Conservation (phyloP, 1,284 basidiomycete genomes). For the Sporisorium graminicola region DNA sequence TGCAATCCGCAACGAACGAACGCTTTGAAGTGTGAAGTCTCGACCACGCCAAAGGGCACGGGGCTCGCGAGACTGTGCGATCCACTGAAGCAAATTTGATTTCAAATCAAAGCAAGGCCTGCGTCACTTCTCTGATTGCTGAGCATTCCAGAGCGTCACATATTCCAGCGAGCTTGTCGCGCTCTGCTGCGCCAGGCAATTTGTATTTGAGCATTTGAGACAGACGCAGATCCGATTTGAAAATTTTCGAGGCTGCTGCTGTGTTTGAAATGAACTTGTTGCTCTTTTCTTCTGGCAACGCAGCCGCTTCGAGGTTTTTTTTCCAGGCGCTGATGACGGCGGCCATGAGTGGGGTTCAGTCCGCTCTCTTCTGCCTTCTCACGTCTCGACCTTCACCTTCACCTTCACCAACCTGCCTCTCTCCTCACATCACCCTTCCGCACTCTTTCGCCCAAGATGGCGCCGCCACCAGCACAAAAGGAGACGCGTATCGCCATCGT, state of each 20-base stretch:
- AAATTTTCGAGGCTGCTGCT: slow-evolving; percentile 16
- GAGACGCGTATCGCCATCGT: slow-evolving; percentile 69
- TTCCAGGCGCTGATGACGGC: slow-evolving; percentile 5
- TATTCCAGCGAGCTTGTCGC: neutral
- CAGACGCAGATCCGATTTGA: slow-evolving; percentile 16
- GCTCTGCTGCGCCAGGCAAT: slow-evolving; percentile 8
- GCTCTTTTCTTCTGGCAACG: slow-evolving; percentile 2
- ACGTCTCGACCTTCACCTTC: slow-evolving; percentile 13
- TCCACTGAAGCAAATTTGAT: slow-evolving; percentile 29
- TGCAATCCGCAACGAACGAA: neutral
- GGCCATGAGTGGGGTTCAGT: slow-evolving; percentile 13
- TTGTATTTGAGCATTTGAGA: slow-evolving; percentile 9
- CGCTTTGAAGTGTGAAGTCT: neutral
- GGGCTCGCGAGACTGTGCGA: neutral
- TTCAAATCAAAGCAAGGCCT: slow-evolving; percentile 23
- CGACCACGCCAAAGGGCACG: neutral
- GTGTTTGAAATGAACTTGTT: slow-evolving; percentile 7
- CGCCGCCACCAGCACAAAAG: slow-evolving; percentile 55
- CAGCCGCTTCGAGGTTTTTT: slow-evolving; percentile 3
- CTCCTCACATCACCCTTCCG: slow-evolving; percentile 3
- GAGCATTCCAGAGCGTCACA: neutral
- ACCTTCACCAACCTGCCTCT: neutral
- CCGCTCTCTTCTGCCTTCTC: too few relatives aligned
- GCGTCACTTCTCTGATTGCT: neutral
- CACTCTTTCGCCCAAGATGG: slow-evolving; percentile 33